Conservation (phyloP, 202 grass and related monocot species). For the Carex arenaria region DNA sequence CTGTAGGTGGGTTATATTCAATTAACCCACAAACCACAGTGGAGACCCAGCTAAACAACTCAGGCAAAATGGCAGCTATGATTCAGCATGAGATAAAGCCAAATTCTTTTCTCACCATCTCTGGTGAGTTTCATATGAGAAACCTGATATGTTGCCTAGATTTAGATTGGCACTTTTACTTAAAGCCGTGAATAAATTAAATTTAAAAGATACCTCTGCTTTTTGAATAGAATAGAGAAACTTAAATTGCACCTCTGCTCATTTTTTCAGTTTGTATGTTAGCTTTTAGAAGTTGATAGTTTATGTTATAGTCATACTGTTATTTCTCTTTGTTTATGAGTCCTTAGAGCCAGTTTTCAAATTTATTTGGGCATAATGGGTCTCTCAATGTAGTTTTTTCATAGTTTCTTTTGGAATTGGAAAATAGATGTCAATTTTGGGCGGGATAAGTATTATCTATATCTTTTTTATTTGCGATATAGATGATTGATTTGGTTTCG, state of each 20-base stretch:
- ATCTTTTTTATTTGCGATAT: background rate
- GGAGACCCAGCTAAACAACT: conserved; percentile 76
- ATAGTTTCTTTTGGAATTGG: background rate
- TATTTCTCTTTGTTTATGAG: background rate
- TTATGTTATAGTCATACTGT: background rate
- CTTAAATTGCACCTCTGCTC: background rate
- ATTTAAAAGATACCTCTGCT: background rate
- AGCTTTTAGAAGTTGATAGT: background rate
- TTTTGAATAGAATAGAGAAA: background rate
- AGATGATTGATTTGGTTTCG: background rate
- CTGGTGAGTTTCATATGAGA: conserved; percentile 86
- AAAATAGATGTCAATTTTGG: background rate
- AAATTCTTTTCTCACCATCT: conserved; percentile 78
- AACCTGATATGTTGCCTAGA: conserved; percentile 67
- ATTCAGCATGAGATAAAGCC: conserved; percentile 84
- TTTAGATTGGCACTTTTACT: conserved; percentile 71
- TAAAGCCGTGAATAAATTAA: conserved; percentile 56
- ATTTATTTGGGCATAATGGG: background rate
- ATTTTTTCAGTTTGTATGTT: background rate
- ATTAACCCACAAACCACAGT: conserved; percentile 63
- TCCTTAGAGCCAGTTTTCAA: background rate
- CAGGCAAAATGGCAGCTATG: conserved; percentile 67
- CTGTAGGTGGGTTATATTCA: conserved; percentile 60
- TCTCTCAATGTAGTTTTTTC: background rate
- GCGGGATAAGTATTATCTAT: too few relatives aligned